A percentile compares a stretch with the other conserved stretches of the same genome.
Evolutionary conservation across 2,329 filamentous ascomycete genomes (phyloP).

Genomic region (Ascochyta koolunga): DNA sequence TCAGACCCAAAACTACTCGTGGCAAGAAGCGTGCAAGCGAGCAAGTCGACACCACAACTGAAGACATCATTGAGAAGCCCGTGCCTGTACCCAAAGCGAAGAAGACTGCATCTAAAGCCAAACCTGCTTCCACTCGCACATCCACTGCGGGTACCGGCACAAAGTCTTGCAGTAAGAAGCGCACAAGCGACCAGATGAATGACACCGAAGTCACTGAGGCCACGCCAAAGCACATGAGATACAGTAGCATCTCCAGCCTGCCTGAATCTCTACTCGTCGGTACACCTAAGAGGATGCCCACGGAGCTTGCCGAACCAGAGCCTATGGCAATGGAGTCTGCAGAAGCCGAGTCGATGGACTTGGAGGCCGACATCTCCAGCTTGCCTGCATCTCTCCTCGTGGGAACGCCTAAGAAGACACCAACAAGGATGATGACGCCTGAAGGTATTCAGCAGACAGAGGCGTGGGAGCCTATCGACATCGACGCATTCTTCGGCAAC

Average conservation of each 20-base stretch:
- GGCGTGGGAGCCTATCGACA: conserved; percentile 76
- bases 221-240: conserved; percentile 24
- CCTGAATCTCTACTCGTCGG: conserved; percentile 26
- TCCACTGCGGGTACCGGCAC: conserved; percentile 23
- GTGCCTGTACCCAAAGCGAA: conserved; percentile 6
- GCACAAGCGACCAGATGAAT: conserved; percentile 24
- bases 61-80: neutral
- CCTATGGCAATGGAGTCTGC: conserved; percentile 1
- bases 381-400: conserved; percentile 23
- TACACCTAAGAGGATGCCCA: conserved; percentile 31
- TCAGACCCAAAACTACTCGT: conserved; percentile 16
- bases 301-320: conserved; percentile 16
- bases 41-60: conserved; percentile 6
- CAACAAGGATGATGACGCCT: conserved; percentile 23
- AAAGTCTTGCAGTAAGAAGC: conserved; percentile 20
- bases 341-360: neutral
- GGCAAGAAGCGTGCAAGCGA: conserved; percentile 25
- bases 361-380: conserved; percentile 26
- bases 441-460: conserved; percentile 13
- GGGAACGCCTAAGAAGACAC: conserved; percentile 48
- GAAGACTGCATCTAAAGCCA: conserved; percentile 20
- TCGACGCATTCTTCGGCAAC: conserved; percentile 70
- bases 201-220: conserved; percentile 4
- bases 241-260: conserved; percentile 30
- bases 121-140: conserved; percentile 27